These are phyloP conservation scores for Aureobasidium sp. DNA, from an alignment of 2,329 filamentous ascomycete species.

Conservation along the genomic window DNA sequence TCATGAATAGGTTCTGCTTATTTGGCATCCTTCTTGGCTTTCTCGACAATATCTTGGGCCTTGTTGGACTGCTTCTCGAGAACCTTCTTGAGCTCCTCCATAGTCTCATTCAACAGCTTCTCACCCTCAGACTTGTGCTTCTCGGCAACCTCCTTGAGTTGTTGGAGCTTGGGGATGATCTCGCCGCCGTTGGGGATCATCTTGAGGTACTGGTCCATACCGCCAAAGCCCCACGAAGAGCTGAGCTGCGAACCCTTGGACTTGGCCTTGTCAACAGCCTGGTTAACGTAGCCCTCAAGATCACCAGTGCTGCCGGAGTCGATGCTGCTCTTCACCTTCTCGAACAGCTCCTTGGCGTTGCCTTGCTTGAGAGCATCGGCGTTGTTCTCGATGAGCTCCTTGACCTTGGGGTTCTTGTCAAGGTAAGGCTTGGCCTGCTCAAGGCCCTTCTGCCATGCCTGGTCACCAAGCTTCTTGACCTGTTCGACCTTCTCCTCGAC, in stretches of 20 bases:
- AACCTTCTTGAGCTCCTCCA: conserved; percentile 59
- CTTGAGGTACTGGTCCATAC: conserved; percentile 57
- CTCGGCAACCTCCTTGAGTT: conserved; percentile 57
- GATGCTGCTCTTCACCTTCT: conserved; percentile 54
- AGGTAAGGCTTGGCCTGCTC: conserved; percentile 65
- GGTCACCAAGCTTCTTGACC: conserved; percentile 60
- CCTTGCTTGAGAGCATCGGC: conserved; percentile 60
- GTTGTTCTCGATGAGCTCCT: conserved; percentile 66
- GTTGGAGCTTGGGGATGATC: conserved; percentile 58
- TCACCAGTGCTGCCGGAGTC: conserved; percentile 55
- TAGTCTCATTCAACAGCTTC: conserved; percentile 60
- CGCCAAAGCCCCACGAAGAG: conserved; percentile 24
- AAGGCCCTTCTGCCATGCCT: conserved; percentile 64
- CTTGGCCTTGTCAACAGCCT: conserved; percentile 54
- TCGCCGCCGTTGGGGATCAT: conserved; percentile 59
- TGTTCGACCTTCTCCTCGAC: conserved; percentile 64
- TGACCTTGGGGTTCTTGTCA: conserved; percentile 70
- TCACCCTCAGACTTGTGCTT: conserved; percentile 65
- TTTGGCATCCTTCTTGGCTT: conserved; percentile 43
- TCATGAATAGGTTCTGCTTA: conserved; percentile 21
- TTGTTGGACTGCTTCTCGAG: conserved; percentile 53
- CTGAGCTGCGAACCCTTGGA: conserved; percentile 33
- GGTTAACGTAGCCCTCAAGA: conserved; percentile 55
- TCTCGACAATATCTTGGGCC: conserved; percentile 53
- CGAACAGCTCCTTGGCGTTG: conserved; percentile 57